phyloP scores from a whole-genome alignment of 2,329 filamentous ascomycete species.

The Verticillium klebahnii region DNA sequence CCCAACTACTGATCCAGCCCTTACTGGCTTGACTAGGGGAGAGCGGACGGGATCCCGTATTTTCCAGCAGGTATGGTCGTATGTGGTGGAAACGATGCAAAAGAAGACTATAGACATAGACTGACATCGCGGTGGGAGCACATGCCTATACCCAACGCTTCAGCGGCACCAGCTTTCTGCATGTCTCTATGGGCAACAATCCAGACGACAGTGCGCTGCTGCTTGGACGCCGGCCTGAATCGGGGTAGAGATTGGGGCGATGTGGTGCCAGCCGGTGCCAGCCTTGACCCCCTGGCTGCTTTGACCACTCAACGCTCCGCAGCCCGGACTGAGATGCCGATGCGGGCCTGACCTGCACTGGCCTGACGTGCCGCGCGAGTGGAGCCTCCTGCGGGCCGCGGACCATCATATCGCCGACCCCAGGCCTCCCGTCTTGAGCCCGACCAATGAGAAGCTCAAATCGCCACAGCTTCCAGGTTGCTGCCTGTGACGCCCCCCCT shows the following conservation, averaged over 20 bases:
- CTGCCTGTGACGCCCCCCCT: neutral
- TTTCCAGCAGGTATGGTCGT: no score
- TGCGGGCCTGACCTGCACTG: neutral
- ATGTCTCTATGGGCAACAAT: no score
- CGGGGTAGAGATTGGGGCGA: neutral
- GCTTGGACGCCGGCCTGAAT: neutral
- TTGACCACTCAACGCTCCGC: neutral
- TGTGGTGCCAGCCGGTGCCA: neutral
- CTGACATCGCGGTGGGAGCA: no score
- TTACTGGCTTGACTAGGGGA: no score
- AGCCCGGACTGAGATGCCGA: neutral
- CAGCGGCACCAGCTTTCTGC: no score
- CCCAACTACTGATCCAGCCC: no score
- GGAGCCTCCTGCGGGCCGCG: neutral
- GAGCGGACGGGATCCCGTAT: no score
- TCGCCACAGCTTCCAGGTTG: neutral
- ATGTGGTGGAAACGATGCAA: no score
- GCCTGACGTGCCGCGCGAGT: neutral
- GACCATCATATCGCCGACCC: neutral
- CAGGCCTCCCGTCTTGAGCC: neutral
- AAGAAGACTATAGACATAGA: accelerated
- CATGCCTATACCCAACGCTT: no score
- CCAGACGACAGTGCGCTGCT: neutral
- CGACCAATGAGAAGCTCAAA: slow-evolving; percentile 13
- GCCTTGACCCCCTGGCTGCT: neutral